These are phyloP conservation scores for Hemisphaericaspora lyxosophila DNA, from an alignment of 1,139 yeast genomes.

Conservation along the genomic window DNA sequence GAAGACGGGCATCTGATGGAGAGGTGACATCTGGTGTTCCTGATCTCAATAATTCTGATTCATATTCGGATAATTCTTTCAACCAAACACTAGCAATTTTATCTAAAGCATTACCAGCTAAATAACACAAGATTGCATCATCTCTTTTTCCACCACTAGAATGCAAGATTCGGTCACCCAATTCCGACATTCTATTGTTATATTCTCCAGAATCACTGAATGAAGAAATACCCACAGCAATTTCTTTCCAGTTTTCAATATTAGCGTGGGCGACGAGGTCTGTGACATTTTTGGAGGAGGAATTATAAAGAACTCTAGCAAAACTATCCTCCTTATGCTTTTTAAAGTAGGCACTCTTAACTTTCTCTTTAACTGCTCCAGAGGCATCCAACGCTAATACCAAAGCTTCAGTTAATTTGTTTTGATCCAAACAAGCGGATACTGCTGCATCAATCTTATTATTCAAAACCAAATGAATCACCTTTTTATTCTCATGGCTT, in stretches of 20 bases:
- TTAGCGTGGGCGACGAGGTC: slow-evolving; percentile 81
- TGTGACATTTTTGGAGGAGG: slow-evolving; percentile 56
- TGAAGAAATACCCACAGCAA: slow-evolving; percentile 68
- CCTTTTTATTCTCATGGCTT: slow-evolving; percentile 34
- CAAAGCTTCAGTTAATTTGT: slow-evolving; percentile 73
- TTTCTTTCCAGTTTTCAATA: slow-evolving; percentile 78
- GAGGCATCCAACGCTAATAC: slow-evolving; percentile 74
- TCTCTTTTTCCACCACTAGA: slow-evolving; percentile 46
- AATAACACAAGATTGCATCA: slow-evolving; percentile 73
- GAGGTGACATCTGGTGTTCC: slow-evolving; percentile 43
- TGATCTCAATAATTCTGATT: slow-evolving; percentile 48
- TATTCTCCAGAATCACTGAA: slow-evolving; percentile 52
- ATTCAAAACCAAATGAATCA: slow-evolving; percentile 57
- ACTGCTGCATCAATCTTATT: slow-evolving; percentile 74
- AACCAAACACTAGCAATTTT: slow-evolving; percentile 84
- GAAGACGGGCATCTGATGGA: slow-evolving; percentile 84
- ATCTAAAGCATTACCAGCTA: slow-evolving; percentile 80
- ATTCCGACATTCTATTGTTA: slow-evolving; percentile 54
- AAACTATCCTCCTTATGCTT: slow-evolving; percentile 57
- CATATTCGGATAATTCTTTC: slow-evolving; percentile 64
- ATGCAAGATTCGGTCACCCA: slow-evolving; percentile 67
- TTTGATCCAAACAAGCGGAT: slow-evolving; percentile 60
- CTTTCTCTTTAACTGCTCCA: slow-evolving; percentile 63
- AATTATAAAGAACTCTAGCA: slow-evolving; percentile 72
- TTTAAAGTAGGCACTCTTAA: slow-evolving; percentile 67